Evolutionary conservation across 1,284 basidiomycete species (phyloP).

Genomic region (Ceratobasidium sp.): DNA sequence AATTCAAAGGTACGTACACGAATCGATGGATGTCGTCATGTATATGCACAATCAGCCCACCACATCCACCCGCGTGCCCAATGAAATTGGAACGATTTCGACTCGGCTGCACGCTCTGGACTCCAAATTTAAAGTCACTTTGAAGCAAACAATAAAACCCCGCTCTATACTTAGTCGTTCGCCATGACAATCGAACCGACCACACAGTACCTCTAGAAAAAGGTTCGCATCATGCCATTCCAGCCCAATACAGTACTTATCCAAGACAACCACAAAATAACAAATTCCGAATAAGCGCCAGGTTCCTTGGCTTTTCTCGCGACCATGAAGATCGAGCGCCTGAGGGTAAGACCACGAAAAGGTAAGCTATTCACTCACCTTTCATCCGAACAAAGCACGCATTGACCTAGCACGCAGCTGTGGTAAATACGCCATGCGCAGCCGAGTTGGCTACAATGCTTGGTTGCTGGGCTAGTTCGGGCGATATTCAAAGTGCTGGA

Average conservation of each 20-base stretch:
- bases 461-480: slow-evolving; percentile 86
- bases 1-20: too few species aligned
- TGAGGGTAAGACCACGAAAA: slow-evolving; percentile 81
- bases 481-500: slow-evolving; percentile 66
- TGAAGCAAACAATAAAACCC: neutral
- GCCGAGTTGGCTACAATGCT: slow-evolving; percentile 82
- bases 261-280: neutral
- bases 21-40: too few species aligned
- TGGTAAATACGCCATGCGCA: slow-evolving; percentile 63
- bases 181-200: neutral
- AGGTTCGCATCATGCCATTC: too few species aligned
- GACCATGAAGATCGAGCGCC: slow-evolving; percentile 70
- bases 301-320: slow-evolving; percentile 21
- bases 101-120: too few species aligned
- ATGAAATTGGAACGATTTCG: too few species aligned
- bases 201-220: too few species aligned
- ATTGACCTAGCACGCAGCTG: slow-evolving; percentile 23
- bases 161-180: neutral
- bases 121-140: neutral
- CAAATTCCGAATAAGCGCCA: slow-evolving; percentile 18
- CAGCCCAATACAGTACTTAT: too few species aligned
- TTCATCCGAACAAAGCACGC: neutral
- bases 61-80: too few species aligned
- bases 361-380: slow-evolving; percentile 53
- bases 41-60: too few species aligned